Evolutionary conservation across 495 filamentous ascomycete species (phyloP).

Genomic region (Talaromyces ruber): DNA sequence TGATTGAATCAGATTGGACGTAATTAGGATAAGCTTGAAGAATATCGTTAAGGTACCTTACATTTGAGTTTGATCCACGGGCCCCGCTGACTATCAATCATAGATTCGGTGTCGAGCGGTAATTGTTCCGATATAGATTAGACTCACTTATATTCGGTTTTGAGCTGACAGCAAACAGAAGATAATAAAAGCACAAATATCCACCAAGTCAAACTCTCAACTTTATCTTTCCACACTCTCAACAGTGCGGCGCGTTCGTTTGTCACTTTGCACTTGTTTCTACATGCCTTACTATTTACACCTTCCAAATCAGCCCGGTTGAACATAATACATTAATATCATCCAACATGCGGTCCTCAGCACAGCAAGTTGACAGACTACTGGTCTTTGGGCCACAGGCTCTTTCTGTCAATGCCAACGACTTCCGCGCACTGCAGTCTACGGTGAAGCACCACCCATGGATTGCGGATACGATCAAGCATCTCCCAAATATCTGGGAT

Average conservation of each 20-base stretch:
- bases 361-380: conserved; percentile 1
- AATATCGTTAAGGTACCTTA: not conserved
- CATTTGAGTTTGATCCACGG: not conserved
- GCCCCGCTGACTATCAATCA: not conserved
- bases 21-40: not conserved
- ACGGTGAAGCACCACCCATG: conserved; percentile 13
- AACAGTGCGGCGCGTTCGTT: not conserved
- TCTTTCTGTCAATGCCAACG: conserved; percentile 8
- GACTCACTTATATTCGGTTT: not conserved
- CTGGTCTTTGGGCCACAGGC: conserved; percentile 17
- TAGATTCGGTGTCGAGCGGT: not conserved
- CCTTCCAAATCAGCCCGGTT: not conserved
- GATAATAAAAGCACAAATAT: not conserved
- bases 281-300: not conserved
- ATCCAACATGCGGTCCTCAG: not conserved
- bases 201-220: not conserved
- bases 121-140: not conserved
- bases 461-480: conserved; percentile 18
- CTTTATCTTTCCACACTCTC: not conserved
- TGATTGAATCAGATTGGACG: not conserved
- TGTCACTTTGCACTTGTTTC: not conserved
- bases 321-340: not conserved
- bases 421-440: conserved; percentile 11
- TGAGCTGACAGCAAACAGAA: not conserved
- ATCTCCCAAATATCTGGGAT: conserved; percentile 17